A percentile compares a stretch with the other conserved stretches of the same genome.
Conservation (phyloP, 306 rosid genomes). For the Begonia masoniana region DNA sequence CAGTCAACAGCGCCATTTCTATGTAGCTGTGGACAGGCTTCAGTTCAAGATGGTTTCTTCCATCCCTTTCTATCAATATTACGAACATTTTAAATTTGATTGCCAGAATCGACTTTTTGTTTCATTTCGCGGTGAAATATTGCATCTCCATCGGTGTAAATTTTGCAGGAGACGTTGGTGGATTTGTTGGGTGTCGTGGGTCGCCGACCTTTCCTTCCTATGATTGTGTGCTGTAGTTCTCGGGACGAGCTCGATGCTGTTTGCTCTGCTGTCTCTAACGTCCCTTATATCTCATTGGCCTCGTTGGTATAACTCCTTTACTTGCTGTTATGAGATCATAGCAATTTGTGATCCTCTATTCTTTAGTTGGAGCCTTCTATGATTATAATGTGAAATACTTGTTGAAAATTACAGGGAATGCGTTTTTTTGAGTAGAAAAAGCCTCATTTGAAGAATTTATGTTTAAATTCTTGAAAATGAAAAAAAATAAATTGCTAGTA, state of each 20-base stretch:
- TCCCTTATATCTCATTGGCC: slow-evolving; percentile 53
- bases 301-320: slow-evolving; percentile 31
- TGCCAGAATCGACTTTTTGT: too few species aligned
- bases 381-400: background rate
- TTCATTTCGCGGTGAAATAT: background rate
- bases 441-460: too few species aligned
- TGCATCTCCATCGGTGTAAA: background rate
- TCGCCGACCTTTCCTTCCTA: slow-evolving; percentile 51
- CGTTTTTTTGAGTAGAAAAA: too few species aligned
- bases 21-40: slow-evolving; percentile 70
- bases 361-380: background rate
- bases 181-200: slow-evolving; percentile 66
- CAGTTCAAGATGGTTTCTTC: slow-evolving; percentile 61
- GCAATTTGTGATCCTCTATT: background rate
- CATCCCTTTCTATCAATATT: background rate
- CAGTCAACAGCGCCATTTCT: slow-evolving; percentile 73
- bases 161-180: slow-evolving; percentile 55
- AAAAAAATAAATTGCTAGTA: too few species aligned
- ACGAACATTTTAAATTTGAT: too few species aligned
- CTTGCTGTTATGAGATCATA: background rate
- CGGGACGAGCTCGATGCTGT: slow-evolving; percentile 81
- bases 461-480: too few species aligned
- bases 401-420: too few species aligned
- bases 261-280: slow-evolving; percentile 44
- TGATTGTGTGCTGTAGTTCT: slow-evolving; percentile 66